Percentiles rank a stretch among this genome's conserved stretches.
phyloP scores from a whole-genome alignment of 106 monocot genomes.

The Allium fistulosum region DNA sequence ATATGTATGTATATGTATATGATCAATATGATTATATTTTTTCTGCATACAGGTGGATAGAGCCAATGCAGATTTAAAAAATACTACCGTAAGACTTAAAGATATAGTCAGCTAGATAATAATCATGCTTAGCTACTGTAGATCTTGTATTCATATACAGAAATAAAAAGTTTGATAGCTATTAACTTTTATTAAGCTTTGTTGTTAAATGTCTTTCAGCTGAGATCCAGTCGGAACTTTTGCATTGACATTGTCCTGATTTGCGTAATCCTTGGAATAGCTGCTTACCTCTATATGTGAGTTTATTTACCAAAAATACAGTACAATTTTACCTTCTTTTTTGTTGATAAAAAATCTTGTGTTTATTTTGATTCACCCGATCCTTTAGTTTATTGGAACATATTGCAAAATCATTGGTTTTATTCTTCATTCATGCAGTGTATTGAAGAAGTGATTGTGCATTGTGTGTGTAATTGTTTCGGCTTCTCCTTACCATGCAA shows the following conservation, averaged over 20 bases:
- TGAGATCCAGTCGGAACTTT: constrained; percentile 95
- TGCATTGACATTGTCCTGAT: constrained; percentile 81
- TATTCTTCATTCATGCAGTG: background rate
- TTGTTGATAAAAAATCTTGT: background rate
- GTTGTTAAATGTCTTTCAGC: constrained; percentile 23
- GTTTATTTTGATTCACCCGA: background rate
- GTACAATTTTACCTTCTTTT: background rate
- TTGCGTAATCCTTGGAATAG: constrained; percentile 90
- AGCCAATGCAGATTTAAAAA: constrained; percentile 75
- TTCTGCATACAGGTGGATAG: constrained; percentile 45
- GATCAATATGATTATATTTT: background rate
- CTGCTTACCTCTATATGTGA: constrained; percentile 91
- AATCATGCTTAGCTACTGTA: background rate
- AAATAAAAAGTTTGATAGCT: no score
- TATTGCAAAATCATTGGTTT: background rate
- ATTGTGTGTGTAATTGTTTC: no score
- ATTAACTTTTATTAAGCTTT: no score
- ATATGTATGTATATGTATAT: no score
- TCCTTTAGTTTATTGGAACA: background rate
- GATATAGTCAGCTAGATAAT: constrained; percentile 79
- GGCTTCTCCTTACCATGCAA: no score
- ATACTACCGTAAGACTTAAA: constrained; percentile 92
- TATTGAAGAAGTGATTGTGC: constrained; percentile 4
- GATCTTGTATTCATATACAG: background rate
- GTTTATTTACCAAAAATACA: constrained; percentile 2